Conservation (phyloP, 148 eudicot species). For the Cornus controversa region DNA sequence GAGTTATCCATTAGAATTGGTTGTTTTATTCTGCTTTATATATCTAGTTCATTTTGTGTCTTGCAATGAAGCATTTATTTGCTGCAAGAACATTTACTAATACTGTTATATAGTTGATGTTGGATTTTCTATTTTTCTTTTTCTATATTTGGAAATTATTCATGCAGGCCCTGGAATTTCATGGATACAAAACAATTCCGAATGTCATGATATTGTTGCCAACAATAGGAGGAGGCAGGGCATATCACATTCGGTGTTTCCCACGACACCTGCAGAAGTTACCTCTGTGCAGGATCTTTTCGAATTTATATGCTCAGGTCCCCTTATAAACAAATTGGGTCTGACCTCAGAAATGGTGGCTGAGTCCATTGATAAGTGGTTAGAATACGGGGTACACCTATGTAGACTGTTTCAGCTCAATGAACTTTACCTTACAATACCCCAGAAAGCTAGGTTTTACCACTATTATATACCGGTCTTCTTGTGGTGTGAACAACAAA, state of each 20-base stretch:
- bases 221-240: slow-evolving; percentile 41
- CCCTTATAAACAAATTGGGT: slow-evolving; percentile 69
- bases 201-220: slow-evolving; percentile 19
- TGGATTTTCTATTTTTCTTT: slow-evolving; percentile 7
- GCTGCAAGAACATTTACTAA: not conserved
- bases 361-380: slow-evolving; percentile 86
- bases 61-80: no score
- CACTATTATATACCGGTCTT: slow-evolving; percentile 93
- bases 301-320: slow-evolving; percentile 85
- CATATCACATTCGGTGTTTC: slow-evolving; percentile 43
- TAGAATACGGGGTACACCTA: slow-evolving; percentile 57
- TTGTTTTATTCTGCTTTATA: not conserved
- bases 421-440: slow-evolving; percentile 61
- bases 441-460: slow-evolving; percentile 83
- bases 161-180: slow-evolving; percentile 55
- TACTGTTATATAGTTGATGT: not conserved
- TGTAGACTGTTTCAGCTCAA: slow-evolving; percentile 82
- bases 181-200: slow-evolving; percentile 55
- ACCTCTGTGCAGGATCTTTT: slow-evolving; percentile 69
- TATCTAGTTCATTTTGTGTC: not conserved
- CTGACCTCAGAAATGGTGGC: slow-evolving; percentile 63
- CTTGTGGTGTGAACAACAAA: slow-evolving; percentile 89
- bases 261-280: slow-evolving; percentile 54
- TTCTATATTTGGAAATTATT: slow-evolving; percentile 1
- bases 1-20: not conserved